Evolutionary conservation across 257 asterid species (phyloP).

Genomic region (Solanum habrochaites): DNA sequence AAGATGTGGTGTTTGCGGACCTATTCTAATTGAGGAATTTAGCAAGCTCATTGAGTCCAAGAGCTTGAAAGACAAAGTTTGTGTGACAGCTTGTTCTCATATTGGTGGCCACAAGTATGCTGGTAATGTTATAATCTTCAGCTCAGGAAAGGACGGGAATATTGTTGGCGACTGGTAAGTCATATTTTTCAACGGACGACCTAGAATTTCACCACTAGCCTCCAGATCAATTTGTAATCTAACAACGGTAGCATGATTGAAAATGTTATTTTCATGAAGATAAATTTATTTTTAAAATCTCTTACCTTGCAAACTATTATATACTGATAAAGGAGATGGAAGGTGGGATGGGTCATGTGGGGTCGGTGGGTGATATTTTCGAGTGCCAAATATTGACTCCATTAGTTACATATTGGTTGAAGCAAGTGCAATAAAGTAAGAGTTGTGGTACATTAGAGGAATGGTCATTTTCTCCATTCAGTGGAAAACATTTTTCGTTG

Average conservation of each 20-base stretch:
- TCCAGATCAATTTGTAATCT: background rate
- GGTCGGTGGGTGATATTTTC: background rate
- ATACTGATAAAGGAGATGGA: background rate
- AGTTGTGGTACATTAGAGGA: background rate
- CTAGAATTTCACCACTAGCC: background rate
- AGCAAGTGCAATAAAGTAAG: background rate
- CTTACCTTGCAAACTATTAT: background rate
- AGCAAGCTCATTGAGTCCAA: slow-evolving; percentile 52
- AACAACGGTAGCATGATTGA: background rate
- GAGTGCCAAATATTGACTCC: background rate
- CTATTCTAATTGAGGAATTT: slow-evolving; percentile 69
- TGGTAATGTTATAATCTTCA: slow-evolving; percentile 74
- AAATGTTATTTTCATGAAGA: background rate
- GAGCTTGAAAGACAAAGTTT: slow-evolving; percentile 42
- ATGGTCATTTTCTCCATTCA: background rate
- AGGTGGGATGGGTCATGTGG: background rate
- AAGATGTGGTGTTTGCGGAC: slow-evolving; percentile 98
- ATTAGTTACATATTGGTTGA: background rate
- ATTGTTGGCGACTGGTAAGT: slow-evolving; percentile 81
- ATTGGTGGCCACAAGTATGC: slow-evolving; percentile 98
- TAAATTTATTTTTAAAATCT: background rate
- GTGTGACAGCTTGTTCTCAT: slow-evolving; percentile 87
- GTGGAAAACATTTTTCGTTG: background rate
- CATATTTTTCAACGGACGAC: background rate
- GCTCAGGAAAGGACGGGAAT: slow-evolving; percentile 55